Conservation (phyloP, 257 asterid genomes). For the Cinchona pubescens region DNA sequence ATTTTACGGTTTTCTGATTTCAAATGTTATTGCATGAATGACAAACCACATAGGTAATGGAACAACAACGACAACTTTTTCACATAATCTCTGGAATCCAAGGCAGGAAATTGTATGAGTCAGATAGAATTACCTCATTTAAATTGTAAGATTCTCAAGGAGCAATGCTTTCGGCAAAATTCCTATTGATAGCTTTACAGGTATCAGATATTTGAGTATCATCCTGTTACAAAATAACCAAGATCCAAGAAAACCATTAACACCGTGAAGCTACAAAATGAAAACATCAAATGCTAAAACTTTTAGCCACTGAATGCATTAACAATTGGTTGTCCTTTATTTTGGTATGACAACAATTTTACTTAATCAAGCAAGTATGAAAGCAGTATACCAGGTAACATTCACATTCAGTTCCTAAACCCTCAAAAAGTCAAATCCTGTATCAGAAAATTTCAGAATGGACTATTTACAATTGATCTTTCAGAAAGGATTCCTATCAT, state of each 20-base stretch:
- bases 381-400: not conserved
- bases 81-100: not conserved
- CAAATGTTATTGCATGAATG: not conserved
- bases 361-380: not conserved
- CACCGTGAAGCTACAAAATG: not conserved
- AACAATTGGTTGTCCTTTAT: not conserved
- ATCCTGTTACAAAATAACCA: conserved; percentile 48
- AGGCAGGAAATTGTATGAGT: not conserved
- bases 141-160: conserved; percentile 71
- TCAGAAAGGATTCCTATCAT: not conserved
- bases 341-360: not conserved
- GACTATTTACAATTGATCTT: not conserved
- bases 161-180: conserved; percentile 57
- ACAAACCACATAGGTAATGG: not conserved
- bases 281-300: not conserved
- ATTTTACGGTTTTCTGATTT: too few species aligned
- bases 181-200: conserved; percentile 92
- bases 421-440: not conserved
- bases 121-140: conserved; percentile 60
- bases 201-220: conserved; percentile 87
- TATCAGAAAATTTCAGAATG: not conserved
- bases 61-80: not conserved
- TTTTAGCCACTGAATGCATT: not conserved
- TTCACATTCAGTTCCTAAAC: not conserved
- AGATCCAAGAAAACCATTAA: conserved; percentile 14